Percentiles rank a stretch among this genome's conserved stretches.
These are phyloP conservation scores for Apostasia ramifera DNA, from an alignment of 106 monocot species.

Conservation along the genomic window DNA sequence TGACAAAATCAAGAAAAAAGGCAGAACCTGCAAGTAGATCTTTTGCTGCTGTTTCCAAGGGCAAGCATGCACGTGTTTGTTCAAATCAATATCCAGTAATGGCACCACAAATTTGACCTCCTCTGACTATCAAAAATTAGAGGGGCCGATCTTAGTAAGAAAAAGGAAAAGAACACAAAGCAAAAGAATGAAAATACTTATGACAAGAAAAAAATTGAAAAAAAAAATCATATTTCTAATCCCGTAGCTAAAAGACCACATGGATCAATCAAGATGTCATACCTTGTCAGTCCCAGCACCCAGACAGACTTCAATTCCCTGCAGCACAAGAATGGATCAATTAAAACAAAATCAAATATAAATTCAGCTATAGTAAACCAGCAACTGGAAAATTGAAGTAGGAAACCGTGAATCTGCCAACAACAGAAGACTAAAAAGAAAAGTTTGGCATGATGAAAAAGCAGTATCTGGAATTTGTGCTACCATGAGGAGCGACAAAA, in stretches of 20 bases:
- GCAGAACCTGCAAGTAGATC: slow-evolving; percentile 67
- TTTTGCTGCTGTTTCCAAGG: slow-evolving; percentile 72
- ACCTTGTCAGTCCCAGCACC: slow-evolving; percentile 58
- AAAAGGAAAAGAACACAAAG: background rate
- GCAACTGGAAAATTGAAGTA: no score
- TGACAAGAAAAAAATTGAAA: background rate
- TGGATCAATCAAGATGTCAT: slow-evolving; percentile 11
- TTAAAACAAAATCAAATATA: background rate
- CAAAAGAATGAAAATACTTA: background rate
- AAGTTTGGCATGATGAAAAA: background rate
- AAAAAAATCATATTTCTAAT: background rate
- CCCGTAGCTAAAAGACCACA: background rate
- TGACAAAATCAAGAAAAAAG: no score
- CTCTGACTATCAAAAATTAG: slow-evolving; percentile 29
- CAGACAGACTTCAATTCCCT: slow-evolving; percentile 84
- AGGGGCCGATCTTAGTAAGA: background rate
- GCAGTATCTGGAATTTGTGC: no score
- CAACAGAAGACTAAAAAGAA: background rate
- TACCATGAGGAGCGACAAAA: no score
- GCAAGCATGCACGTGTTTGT: slow-evolving; percentile 54
- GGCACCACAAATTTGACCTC: slow-evolving; percentile 91
- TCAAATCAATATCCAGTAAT: slow-evolving; percentile 58
- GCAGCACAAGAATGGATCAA: slow-evolving; percentile 7
- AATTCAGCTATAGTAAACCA: no score
- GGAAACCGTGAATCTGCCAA: background rate